A percentile compares a stretch with the other conserved stretches of the same genome.
Conservation (phyloP, 1,139 yeast genomes). For the Schwanniomyces etchellsii region DNA sequence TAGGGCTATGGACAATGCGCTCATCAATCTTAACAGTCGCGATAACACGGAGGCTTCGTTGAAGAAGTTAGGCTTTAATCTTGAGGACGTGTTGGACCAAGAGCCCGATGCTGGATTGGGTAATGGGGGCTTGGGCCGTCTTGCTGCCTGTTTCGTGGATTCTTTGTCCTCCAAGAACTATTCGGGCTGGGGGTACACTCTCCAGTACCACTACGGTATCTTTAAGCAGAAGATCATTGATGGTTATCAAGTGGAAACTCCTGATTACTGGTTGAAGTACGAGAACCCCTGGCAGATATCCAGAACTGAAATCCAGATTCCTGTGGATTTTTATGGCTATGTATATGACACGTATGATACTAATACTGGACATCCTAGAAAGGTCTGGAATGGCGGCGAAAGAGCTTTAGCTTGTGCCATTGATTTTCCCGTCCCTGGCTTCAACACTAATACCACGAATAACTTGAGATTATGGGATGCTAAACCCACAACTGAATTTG, state of each 20-base stretch:
- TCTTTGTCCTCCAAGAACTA: conserved; percentile 81
- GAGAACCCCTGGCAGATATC: conserved; percentile 93
- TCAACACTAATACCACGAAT: conserved; percentile 76
- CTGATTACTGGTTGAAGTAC: conserved; percentile 88
- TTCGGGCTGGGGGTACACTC: conserved; percentile 96
- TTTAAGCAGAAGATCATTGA: conserved; percentile 86
- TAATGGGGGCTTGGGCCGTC: conserved; percentile 91
- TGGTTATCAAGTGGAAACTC: conserved; percentile 91
- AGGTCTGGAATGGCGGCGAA: conserved; percentile 84
- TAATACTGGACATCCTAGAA: conserved; percentile 43
- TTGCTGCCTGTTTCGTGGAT: conserved; percentile 93
- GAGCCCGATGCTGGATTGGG: conserved; percentile 96
- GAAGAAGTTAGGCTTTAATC: conserved; percentile 73
- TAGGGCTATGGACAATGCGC: conserved; percentile 89
- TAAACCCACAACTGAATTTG: conserved; percentile 86
- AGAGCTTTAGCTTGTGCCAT: conserved; percentile 87
- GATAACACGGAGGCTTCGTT: conserved; percentile 51
- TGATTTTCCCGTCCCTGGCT: conserved; percentile 93
- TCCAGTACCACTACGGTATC: conserved; percentile 90
- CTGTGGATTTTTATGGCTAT: conserved; percentile 87
- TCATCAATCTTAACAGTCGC: conserved; percentile 65
- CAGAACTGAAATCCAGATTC: conserved; percentile 81
- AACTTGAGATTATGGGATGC: conserved; percentile 90
- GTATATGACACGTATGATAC: conserved; percentile 60
- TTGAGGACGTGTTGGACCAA: conserved; percentile 79